Percentiles rank a stretch among this genome's conserved stretches.
phyloP scores from a whole-genome alignment of 768 basidiomycete species.

The Phylloporus arenicola region DNA sequence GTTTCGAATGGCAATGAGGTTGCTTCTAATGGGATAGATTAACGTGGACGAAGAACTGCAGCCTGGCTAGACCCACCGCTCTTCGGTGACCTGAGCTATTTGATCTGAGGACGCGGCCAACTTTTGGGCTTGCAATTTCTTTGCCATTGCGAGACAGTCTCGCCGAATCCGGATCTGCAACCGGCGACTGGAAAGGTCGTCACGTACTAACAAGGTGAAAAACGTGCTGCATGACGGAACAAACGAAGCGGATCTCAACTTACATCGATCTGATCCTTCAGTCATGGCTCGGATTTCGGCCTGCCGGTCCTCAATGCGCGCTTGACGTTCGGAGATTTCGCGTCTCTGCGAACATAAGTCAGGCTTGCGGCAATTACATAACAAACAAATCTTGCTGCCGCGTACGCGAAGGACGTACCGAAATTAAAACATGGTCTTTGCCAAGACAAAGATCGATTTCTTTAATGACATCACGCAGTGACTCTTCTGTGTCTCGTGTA shows the following conservation, averaged over 20 bases:
- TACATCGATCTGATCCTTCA: conserved; percentile 44
- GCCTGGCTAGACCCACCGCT: conserved; percentile 31
- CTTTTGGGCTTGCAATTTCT: conserved; percentile 34
- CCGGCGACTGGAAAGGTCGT: conserved; percentile 39
- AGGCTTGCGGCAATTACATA: conserved; percentile 25
- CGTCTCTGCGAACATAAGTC: conserved; percentile 46
- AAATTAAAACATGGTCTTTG: conserved; percentile 33
- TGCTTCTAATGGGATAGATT: conserved; percentile 35
- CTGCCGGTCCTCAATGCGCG: conserved; percentile 47
- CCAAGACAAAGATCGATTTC: conserved; percentile 46
- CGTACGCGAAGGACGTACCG: conserved; percentile 36
- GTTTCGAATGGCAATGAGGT: conserved; percentile 42
- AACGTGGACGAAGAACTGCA: conserved; percentile 12
- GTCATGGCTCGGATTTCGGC: conserved; percentile 39
- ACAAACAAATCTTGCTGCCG: conserved; percentile 3
- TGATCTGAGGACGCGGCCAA: conserved; percentile 17
- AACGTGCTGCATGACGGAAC: conserved; percentile 12
- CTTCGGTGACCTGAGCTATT: conserved; percentile 33
- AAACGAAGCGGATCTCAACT: conserved; percentile 24
- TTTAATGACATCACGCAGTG: conserved; percentile 42
- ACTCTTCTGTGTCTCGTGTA: conserved; percentile 46
- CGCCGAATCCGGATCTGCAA: conserved; percentile 43
- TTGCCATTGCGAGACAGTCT: conserved; percentile 41
- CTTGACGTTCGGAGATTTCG: conserved; percentile 62
- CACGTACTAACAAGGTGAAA: conserved; percentile 34